Conservation (phyloP, 192 early-diverging fungal genomes). For the Backusella macrospora region DNA sequence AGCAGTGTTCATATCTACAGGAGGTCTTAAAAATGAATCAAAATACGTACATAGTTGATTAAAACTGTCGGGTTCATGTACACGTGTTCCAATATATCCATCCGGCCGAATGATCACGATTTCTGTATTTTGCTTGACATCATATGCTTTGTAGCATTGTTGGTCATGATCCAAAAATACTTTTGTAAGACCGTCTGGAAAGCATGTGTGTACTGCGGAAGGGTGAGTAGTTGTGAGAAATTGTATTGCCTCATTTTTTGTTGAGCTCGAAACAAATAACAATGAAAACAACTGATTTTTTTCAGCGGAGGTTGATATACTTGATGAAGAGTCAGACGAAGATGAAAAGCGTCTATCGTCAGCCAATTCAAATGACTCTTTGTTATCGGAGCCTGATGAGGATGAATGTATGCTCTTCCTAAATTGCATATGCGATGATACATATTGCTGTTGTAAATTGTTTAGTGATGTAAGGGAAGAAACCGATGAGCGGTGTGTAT, state of each 20-base stretch:
- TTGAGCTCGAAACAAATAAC: conserved; percentile 22
- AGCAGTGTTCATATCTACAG: conserved; percentile 27
- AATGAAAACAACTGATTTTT: conserved; percentile 6
- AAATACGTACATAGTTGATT: conserved; percentile 25
- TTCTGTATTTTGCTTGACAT: background rate
- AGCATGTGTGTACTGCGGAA: background rate
- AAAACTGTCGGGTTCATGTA: conserved; percentile 15
- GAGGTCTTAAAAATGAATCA: conserved; percentile 28
- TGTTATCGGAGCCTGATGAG: background rate
- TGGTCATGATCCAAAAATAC: conserved; percentile 36
- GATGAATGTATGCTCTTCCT: background rate
- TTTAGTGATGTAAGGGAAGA: conserved; percentile 1
- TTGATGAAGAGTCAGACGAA: background rate
- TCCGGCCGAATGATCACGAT: conserved; percentile 31
- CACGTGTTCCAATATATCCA: conserved; percentile 33
- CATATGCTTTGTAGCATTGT: conserved; percentile 22
- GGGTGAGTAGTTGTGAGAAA: conserved; percentile 20
- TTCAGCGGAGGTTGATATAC: background rate
- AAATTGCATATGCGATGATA: background rate
- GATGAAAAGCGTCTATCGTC: background rate
- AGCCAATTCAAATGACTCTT: background rate
- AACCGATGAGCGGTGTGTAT: background rate
- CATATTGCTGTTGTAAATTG: background rate
- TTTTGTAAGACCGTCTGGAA: conserved; percentile 22
- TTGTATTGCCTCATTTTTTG: background rate